Base-by-base conservation (phyloP, 2,329 filamentous ascomycete genomes). In the Microcera coccophila region DNA sequence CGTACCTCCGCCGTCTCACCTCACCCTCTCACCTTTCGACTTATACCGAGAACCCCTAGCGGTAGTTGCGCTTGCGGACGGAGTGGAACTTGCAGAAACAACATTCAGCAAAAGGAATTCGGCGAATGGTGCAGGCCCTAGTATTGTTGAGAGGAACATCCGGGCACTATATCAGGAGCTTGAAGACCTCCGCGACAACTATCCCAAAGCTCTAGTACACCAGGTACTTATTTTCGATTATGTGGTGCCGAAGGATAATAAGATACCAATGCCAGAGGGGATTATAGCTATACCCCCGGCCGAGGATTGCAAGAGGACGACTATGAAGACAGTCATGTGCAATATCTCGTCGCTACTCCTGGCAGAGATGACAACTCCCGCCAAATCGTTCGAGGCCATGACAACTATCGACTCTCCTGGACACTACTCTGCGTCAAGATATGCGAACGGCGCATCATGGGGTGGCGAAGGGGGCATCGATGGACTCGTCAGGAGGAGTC, bases 21-120 rank as follows among this genome's bases (percentile, higher is more conserved):
- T 88, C 33, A 78, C 87, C 16, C 70, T 95, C 31, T 85, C 85
- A 28, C 90, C 93, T 1, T 96, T 96, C 71, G 93, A 98, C 63
- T 73, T 91, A 33, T 95, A 88, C 64, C 80, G 90, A 55, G 88
- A 95, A 63, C 85, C 89, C 8, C 74, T 96, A 41, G 80, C 86
- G 39, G 75, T 97, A 19, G 78, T 98, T 49, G 91, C 88, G 3
- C 74, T 97, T 45, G 87, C 88, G 14, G 91, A 97, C 66, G 89
- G 87, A 36, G 68, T 71, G 31, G 88, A 94, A 64, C 73, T 87
- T 19, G 68, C 73, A 45, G 73, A 73, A 47, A 63, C 68, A 4
- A 65, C 69, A 33, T 78, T 80, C 50, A 76, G 69, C 63, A 78
- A 75, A 55, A 69, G 77, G 32, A 69, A 73, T 39, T 81, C 78